These are phyloP conservation scores for Viola odorata DNA, from an alignment of 345 rosid genomes.

Conservation along the genomic window DNA sequence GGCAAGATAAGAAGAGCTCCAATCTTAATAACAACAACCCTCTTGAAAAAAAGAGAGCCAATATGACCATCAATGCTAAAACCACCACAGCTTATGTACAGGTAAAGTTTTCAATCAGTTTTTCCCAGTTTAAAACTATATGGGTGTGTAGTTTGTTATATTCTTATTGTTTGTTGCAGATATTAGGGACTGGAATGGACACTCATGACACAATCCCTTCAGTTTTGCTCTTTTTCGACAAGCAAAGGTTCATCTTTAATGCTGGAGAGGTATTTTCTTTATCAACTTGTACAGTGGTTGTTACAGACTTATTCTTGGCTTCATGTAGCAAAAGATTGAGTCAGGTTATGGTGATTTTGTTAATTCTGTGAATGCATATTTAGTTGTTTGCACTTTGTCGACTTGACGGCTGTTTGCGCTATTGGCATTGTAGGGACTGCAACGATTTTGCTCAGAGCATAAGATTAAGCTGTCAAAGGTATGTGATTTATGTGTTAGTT, in stretches of 20 bases:
- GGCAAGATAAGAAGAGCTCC: neutral
- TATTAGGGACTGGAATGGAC: slow-evolving; percentile 89
- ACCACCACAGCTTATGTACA: neutral
- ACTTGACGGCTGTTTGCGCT: too few species aligned
- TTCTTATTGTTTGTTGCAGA: slow-evolving; percentile 42
- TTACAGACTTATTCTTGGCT: too few species aligned
- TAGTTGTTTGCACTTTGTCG: too few species aligned
- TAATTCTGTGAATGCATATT: too few species aligned
- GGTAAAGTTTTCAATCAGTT: neutral
- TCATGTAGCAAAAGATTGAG: too few species aligned
- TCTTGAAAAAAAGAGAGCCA: neutral
- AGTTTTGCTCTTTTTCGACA: slow-evolving; percentile 82
- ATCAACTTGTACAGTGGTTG: too few species aligned
- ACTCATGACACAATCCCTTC: too few species aligned
- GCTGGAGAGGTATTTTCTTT: too few species aligned
- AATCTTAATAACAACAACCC: neutral
- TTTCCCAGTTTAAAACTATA: neutral
- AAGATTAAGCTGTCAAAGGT: slow-evolving; percentile 89
- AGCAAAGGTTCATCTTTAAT: slow-evolving; percentile 84
- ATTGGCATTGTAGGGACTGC: slow-evolving; percentile 59
- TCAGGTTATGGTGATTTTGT: too few species aligned
- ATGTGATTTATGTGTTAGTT: neutral
- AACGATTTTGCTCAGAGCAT: slow-evolving; percentile 89
- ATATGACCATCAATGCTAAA: neutral
- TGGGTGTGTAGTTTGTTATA: too few species aligned